Base-by-base conservation (phyloP, 2,329 filamentous ascomycete genomes). In the Colletotrichum sidae region DNA sequence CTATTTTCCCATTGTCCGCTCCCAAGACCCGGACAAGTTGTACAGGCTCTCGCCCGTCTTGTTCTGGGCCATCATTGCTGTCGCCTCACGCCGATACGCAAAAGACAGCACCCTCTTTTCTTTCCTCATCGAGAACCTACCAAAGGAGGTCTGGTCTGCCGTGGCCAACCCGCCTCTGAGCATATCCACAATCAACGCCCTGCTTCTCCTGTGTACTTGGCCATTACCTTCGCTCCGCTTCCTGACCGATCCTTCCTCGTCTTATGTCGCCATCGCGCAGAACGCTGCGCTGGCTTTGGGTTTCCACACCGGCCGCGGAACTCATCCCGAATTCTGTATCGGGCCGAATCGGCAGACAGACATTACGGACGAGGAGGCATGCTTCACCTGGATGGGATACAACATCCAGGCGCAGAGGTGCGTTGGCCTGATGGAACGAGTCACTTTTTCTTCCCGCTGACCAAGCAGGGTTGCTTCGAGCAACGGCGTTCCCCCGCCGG, bases 11-110 rank as follows among this genome's bases (percentile, higher is more conserved):
- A 78, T 87, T 11, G 71, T 87, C 11, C 78, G 83, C 15, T 77
- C 77, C 7, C 79, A 77, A 17, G 81, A 85, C 62, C 84, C 85
- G 6, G 83, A 87, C 62, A 77, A 80, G 56, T 81, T 81, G 67
- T 87, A 84, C 68, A 78, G 82, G 9, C 71, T 80, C 1, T 79
- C 79, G 2, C 78, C 80, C 2, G 76, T 84, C 8, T 78, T 87
- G 7, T 87, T 87, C 70, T 87, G 85, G 85, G 76, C 81, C n/a
- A 78, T 87, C 59, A 76, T 87, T 46, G 81, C 80, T 66, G 79
- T 85, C 15, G 77, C 83, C 8, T 81, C 80, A 34, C 83, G 84
- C 2, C 80, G 83, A 1, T 85, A 85, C 67, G 77, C 82, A 4
- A 79, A 78, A 44, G 79, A 80, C 46, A 71, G 77, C 2, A 75